Evolutionary conservation across 352 stramenopile genomes (phyloP).

Genomic region (Phytophthora idaei): DNA sequence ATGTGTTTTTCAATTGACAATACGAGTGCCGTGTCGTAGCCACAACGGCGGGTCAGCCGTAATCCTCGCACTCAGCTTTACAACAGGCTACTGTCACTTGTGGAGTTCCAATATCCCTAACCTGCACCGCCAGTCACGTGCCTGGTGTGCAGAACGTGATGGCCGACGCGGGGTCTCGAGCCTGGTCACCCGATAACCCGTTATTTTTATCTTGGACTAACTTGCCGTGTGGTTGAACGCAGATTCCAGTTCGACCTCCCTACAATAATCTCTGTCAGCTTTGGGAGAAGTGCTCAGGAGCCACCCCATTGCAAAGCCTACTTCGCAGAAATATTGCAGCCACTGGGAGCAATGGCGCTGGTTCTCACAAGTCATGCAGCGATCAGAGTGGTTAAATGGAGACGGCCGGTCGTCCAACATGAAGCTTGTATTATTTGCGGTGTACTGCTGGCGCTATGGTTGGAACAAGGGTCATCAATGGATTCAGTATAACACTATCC

Average conservation of each 20-base stretch:
- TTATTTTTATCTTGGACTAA: conserved; percentile 16
- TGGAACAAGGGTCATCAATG: too few species aligned
- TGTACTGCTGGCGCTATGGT: too few species aligned
- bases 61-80: conserved; percentile 12
- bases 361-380: too few species aligned
- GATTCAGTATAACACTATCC: too few species aligned
- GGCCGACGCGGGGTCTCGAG: neutral
- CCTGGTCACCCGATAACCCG: conserved; percentile 5
- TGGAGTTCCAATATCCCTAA: conserved; percentile 8
- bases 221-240: conserved; percentile 11
- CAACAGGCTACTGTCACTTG: conserved; percentile 15
- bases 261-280: too few species aligned
- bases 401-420: too few species aligned
- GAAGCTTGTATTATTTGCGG: too few species aligned
- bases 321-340: too few species aligned
- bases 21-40: conserved; percentile 9
- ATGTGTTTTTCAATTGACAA: conserved; percentile 20
- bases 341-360: too few species aligned
- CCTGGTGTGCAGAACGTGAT: neutral
- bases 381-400: too few species aligned
- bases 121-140: conserved; percentile 19
- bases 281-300: too few species aligned
- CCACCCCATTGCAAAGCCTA: too few species aligned
- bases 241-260: neutral
- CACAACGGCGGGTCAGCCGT: neutral